Evolutionary conservation across 75 land plant species (phyloP).

Genomic region (Selaginella tamariscina): DNA sequence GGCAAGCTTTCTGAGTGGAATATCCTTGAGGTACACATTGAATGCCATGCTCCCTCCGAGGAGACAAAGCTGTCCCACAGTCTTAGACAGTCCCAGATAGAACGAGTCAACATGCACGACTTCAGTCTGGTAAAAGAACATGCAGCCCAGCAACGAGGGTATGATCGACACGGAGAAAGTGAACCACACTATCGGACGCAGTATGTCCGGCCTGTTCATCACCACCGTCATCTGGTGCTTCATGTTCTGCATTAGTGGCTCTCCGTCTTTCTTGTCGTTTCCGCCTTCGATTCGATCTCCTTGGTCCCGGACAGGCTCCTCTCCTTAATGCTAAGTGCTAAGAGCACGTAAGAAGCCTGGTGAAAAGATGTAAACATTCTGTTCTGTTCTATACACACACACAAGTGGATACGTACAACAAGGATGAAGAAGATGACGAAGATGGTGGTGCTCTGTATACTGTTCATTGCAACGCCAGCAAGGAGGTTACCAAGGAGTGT

Average conservation of each 20-base stretch:
- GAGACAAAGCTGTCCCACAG: background rate
- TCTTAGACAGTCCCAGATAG: background rate
- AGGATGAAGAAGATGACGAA: slow-evolving; percentile 45
- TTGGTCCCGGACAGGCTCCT: background rate
- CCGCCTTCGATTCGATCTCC: background rate
- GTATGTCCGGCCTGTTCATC: slow-evolving; percentile 1
- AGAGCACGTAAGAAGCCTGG: no score
- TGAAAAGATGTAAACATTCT: no score
- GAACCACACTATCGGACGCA: background rate
- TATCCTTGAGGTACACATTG: background rate
- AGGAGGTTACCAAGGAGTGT: slow-evolving; percentile 57
- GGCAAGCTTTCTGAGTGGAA: background rate
- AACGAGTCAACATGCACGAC: background rate
- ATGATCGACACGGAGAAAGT: background rate
- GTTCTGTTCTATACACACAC: no score
- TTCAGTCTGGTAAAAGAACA: slow-evolving; percentile 7
- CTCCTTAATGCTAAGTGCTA: background rate
- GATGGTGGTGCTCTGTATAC: slow-evolving; percentile 35
- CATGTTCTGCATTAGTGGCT: background rate
- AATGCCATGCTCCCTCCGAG: background rate
- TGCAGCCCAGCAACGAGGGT: background rate
- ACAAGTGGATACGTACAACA: slow-evolving; percentile 13
- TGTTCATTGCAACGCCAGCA: slow-evolving; percentile 45
- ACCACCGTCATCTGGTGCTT: background rate
- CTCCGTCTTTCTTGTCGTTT: background rate